A percentile compares a stretch with the other conserved stretches of the same genome.
phyloP scores from a whole-genome alignment of 306 rosid genomes.

The Vigna unguiculata region DNA sequence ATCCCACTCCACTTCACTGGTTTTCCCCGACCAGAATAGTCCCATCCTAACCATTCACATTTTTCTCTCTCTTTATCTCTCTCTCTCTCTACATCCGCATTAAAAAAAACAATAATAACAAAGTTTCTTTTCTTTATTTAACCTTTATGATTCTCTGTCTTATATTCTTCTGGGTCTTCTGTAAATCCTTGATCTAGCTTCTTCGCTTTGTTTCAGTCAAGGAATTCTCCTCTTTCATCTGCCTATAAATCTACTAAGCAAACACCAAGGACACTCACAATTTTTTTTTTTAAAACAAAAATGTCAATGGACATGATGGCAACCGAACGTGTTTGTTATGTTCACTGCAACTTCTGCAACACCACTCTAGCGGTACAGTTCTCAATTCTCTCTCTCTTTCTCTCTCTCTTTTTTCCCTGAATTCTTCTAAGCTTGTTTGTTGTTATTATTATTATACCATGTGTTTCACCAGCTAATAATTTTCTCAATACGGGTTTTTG shows the following conservation, averaged over 20 bases:
- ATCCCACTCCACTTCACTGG: constrained; percentile 54
- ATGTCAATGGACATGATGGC: constrained; percentile 94
- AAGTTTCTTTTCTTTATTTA: constrained; percentile 20
- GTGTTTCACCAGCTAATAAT: constrained; percentile 54
- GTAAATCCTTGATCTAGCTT: constrained; percentile 47
- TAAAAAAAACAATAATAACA: constrained; percentile 1
- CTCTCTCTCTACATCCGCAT: background rate
- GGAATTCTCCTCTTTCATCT: constrained; percentile 53
- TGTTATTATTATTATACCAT: constrained; percentile 33
- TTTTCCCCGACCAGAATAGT: constrained; percentile 90
- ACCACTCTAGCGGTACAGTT: constrained; percentile 95
- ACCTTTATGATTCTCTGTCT: constrained; percentile 38
- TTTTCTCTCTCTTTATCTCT: constrained; percentile 43
- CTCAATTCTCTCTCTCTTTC: constrained; percentile 46
- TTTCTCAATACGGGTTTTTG: constrained; percentile 41
- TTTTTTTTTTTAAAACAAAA: constrained; percentile 8
- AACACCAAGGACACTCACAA: constrained; percentile 36
- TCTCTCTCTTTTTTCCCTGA: background rate
- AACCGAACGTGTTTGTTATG: constrained; percentile 98
- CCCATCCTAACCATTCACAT: constrained; percentile 78
- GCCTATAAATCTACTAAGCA: constrained; percentile 46
- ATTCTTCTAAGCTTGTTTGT: constrained; percentile 39
- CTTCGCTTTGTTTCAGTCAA: constrained; percentile 45
- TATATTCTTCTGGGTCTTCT: constrained; percentile 36
- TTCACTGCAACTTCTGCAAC: constrained; percentile 99